A percentile compares a stretch with the other conserved stretches of the same genome.
These are phyloP conservation scores for Hortiboletus flavorubellus DNA, from an alignment of 768 basidiomycete genomes.

Conservation along the genomic window DNA sequence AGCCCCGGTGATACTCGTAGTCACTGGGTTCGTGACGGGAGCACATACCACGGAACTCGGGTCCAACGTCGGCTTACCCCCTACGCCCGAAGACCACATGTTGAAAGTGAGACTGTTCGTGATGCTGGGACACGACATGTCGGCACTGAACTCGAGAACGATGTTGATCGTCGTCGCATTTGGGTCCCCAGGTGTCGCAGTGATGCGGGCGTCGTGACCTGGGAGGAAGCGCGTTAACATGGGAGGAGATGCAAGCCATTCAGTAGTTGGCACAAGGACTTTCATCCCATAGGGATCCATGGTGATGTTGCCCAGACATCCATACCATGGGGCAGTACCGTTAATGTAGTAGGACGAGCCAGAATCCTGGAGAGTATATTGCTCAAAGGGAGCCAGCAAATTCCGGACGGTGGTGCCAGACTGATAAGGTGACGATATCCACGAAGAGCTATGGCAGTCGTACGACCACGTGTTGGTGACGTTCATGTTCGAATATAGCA, in stretches of 20 bases:
- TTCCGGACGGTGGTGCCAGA: slow-evolving; percentile 65
- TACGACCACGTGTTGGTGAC: slow-evolving; percentile 58
- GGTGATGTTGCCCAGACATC: slow-evolving; percentile 65
- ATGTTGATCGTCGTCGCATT: slow-evolving; percentile 61
- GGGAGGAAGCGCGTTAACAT: slow-evolving; percentile 77
- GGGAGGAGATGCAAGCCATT: slow-evolving; percentile 73
- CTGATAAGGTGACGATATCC: slow-evolving; percentile 80
- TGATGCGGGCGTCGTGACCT: slow-evolving; percentile 81
- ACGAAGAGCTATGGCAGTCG: slow-evolving; percentile 52
- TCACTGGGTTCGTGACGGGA: slow-evolving; percentile 44
- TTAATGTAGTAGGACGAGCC: slow-evolving; percentile 59
- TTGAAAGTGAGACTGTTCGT: slow-evolving; percentile 61
- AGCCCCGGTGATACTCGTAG: slow-evolving; percentile 50
- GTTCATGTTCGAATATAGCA: slow-evolving; percentile 88
- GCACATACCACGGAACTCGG: slow-evolving; percentile 44
- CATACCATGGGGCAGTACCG: slow-evolving; percentile 59
- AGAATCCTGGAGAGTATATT: slow-evolving; percentile 66
- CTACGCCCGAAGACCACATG: slow-evolving; percentile 65
- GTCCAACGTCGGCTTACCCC: slow-evolving; percentile 52
- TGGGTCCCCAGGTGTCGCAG: slow-evolving; percentile 35
- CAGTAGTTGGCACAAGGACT: slow-evolving; percentile 60
- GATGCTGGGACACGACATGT: slow-evolving; percentile 72
- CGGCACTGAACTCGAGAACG: slow-evolving; percentile 71
- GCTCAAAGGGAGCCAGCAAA: slow-evolving; percentile 80
- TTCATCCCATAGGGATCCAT: slow-evolving; percentile 81